Base-by-base conservation (phyloP, 108 stramenopile species). In the Nitzschia sp. region DNA sequence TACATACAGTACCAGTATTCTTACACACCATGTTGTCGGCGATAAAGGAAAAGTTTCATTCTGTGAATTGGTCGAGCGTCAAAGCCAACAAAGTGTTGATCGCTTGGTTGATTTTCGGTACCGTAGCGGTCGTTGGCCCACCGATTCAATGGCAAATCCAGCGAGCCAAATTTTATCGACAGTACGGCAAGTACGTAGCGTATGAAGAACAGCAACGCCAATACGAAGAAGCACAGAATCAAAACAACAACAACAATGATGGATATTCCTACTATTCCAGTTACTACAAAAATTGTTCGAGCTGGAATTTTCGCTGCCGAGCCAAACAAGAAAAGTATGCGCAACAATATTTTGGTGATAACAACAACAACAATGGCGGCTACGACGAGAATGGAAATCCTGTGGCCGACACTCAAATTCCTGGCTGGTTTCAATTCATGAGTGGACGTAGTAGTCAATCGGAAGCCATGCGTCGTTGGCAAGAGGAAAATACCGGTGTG, bases 241-340 rank as follows among this genome's bases (percentile, higher is more conserved):
- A 72, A 22, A 78, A 76, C 25, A 55, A 70, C 29, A n/a, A n/a
- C n/a, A n/a, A n/a, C n/a, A 47, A 70, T 30, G 36, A 62, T 28
- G 58, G 57, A 23, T 72, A 72, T 34, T 28, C 33, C 26, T 62
- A 55, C n/a, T 68, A 69, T 21, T 41, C 53, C 21, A 73, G 26
- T 29, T 61, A 71, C 45, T 52, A 77, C 45, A 63, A 71, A 27
- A 45, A 63, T 28, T 76, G 69, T 28, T 29, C 23, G 23, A 48
- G 21, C 6, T 68, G 56, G 19, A 54, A 61, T 22, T 6, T 53
- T 53, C 21, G 21, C 16, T 85, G 85, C 66, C 46, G 41, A 8
- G 80, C 79, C 74, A 76, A 75, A 58, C 72, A 85, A 17, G 61
- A 66, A 36, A 55, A 50, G 8, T 85, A 80, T 63, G 69, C 71